Percentiles rank a stretch among this genome's conserved stretches.
Evolutionary conservation across 192 early-diverging fungal species (phyloP).

Genomic region (Coemansia sp.): DNA sequence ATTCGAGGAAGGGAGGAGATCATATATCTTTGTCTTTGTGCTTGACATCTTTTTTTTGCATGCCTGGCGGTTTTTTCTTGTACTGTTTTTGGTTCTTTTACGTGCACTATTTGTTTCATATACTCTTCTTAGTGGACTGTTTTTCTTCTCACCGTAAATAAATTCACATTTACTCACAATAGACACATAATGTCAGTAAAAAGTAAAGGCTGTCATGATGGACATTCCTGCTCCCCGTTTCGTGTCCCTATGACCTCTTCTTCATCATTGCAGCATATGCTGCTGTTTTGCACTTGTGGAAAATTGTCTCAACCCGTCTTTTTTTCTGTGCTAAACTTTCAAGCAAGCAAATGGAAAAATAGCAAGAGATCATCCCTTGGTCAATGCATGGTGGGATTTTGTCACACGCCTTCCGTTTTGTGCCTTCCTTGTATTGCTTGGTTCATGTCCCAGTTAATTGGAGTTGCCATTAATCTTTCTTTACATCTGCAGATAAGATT

Average conservation of each 20-base stretch:
- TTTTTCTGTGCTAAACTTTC: too few species aligned
- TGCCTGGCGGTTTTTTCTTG: background rate
- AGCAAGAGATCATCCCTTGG: background rate
- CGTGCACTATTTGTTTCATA: background rate
- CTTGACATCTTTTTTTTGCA: slow-evolving; percentile 2
- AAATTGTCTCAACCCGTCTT: too few species aligned
- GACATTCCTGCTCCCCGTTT: too few species aligned
- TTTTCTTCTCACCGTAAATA: background rate
- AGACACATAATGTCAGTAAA: too few species aligned
- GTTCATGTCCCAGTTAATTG: too few species aligned
- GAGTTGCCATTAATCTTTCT: too few species aligned
- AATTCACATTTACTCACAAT: background rate
- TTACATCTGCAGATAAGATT: too few species aligned
- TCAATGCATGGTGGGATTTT: background rate
- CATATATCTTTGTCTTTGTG: slow-evolving; percentile 1
- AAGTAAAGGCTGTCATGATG: too few species aligned
- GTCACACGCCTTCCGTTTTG: background rate
- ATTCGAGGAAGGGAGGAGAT: background rate
- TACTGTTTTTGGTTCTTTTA: slow-evolving; percentile 6
- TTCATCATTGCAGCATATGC: too few species aligned
- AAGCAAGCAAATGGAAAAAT: background rate
- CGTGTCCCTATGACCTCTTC: too few species aligned
- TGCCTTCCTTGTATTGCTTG: too few species aligned
- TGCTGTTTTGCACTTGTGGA: too few species aligned
- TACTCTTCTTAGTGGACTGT: background rate